Base-by-base conservation (phyloP, 352 stramenopile species). In the Chrysophaeum taylorii region DNA sequence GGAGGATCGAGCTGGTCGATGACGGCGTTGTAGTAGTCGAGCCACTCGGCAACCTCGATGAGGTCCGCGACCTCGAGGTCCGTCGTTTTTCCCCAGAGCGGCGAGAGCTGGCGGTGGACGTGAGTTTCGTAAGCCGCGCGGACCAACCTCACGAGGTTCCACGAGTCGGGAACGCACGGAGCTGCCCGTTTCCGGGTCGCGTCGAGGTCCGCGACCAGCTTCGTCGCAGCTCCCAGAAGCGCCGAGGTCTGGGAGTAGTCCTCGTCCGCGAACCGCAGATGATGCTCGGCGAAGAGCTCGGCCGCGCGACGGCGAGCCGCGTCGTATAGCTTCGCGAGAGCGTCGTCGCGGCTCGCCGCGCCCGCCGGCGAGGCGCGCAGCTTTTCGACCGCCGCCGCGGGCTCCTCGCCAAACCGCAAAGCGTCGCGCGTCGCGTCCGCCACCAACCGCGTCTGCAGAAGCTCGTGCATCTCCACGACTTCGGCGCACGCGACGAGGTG, bases 21-120 rank as follows among this genome's bases (percentile, higher is more conserved):
- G 12, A 66, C 2, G 1, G 57, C 16, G 57, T 66, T 66, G 57
- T 66, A 66, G 57, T 7, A 27, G 12, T 66, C 33, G 57, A 66
- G 57, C 57, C 57, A 66, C 57, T 66, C 57, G 57, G 31, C 15
- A 7, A 66, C 57, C 57, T 66, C 16, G 12, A 66, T 14, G 33
- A 66, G 57, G 12, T 66, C 57, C 14, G 27, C 57, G 12, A 66
- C 57, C 21, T 66, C 57, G 33, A 66, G 57, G 33, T 66, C 57
- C 18, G 12, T 5, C 23, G n/a, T 4, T 5, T 36, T 4, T 2
- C 2, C 50, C 57, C 57, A 66, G 57, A 66, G 36, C 5, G 27
- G 57, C 31, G 1, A 1, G 31, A 66, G 57, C 57, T 66, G 57
- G 9, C 18, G 18, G 9, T 42, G 1, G 57, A 66, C 33, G 57